Conservation (phyloP, 1,284 basidiomycete genomes). For the Coniferiporia sulphurascens region DNA sequence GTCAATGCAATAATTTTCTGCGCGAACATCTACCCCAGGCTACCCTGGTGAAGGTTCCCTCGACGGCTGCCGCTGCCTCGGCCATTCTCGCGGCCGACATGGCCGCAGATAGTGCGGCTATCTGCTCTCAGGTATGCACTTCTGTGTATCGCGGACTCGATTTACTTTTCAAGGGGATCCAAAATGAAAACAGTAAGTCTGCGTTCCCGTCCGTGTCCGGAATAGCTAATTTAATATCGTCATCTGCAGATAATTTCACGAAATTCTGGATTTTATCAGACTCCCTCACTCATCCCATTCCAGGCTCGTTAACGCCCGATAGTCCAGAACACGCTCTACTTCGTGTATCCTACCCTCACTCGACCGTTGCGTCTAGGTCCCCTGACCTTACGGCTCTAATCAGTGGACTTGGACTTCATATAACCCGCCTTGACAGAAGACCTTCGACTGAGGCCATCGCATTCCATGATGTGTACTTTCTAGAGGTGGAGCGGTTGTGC, state of each 20-base stretch:
- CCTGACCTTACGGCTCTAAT: constrained; percentile 16
- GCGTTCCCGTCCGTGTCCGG: not conserved
- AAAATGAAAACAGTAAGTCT: constrained; percentile 52
- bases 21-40: constrained; percentile 47
- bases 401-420: constrained; percentile 22
- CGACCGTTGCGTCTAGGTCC: constrained; percentile 3
- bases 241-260: constrained; percentile 52
- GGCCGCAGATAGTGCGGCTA: constrained; percentile 50
- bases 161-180: constrained; percentile 54
- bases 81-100: constrained; percentile 34
- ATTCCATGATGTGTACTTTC: constrained; percentile 58
- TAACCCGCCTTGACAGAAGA: constrained; percentile 58
- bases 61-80: constrained; percentile 66
- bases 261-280: constrained; percentile 54
- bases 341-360: not conserved
- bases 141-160: constrained; percentile 53
- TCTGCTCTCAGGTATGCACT: constrained; percentile 62
- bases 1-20: constrained; percentile 67
- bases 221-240: not conserved
- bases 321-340: not conserved
- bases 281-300: constrained; percentile 28
- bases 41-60: constrained; percentile 47
- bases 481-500: constrained; percentile 36
- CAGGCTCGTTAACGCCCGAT: constrained; percentile 11
- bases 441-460: constrained; percentile 43